phyloP scores from a whole-genome alignment of 2,329 filamentous ascomycete genomes.

The Neoscytalidium dimidiatum region DNA sequence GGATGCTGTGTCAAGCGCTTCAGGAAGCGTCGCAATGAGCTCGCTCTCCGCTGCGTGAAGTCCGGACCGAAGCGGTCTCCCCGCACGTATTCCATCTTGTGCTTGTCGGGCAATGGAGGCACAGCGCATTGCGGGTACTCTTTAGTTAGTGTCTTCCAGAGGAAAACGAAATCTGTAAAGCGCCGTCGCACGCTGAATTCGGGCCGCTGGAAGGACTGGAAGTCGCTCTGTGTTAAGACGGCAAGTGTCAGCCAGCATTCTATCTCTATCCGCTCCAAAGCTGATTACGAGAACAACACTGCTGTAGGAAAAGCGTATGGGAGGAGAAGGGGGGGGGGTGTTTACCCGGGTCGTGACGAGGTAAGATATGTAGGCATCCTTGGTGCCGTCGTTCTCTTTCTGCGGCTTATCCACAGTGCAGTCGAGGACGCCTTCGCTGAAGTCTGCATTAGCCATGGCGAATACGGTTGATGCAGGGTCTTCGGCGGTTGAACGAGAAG shows the following conservation, averaged over 20 bases:
- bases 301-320: too few relatives aligned
- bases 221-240: constrained; percentile 70
- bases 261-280: neutral
- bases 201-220: constrained; percentile 85
- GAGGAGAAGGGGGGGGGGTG: neutral
- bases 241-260: neutral
- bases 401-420: constrained; percentile 80
- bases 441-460: constrained; percentile 22
- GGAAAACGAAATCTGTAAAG: constrained; percentile 97
- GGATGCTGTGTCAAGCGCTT: constrained; percentile 85
- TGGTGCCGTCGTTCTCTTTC: constrained; percentile 95
- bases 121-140: constrained; percentile 93
- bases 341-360: constrained; percentile 83
- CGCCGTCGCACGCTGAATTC: constrained; percentile 80
- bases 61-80: constrained; percentile 93
- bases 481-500: neutral
- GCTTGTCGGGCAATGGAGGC: constrained; percentile 93
- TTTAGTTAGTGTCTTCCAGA: constrained; percentile 84
- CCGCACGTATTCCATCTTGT: constrained; percentile 98
- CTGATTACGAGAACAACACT: neutral
- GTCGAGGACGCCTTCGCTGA: constrained; percentile 69
- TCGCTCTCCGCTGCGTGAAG: constrained; percentile 84
- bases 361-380: constrained; percentile 96
- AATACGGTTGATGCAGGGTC: neutral
- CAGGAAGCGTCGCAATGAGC: constrained; percentile 90